Evolutionary conservation across 352 stramenopile genomes (phyloP), one percentile per base, ranked within the genome.

Genomic region (Elongisporangium undulatum): DNA sequence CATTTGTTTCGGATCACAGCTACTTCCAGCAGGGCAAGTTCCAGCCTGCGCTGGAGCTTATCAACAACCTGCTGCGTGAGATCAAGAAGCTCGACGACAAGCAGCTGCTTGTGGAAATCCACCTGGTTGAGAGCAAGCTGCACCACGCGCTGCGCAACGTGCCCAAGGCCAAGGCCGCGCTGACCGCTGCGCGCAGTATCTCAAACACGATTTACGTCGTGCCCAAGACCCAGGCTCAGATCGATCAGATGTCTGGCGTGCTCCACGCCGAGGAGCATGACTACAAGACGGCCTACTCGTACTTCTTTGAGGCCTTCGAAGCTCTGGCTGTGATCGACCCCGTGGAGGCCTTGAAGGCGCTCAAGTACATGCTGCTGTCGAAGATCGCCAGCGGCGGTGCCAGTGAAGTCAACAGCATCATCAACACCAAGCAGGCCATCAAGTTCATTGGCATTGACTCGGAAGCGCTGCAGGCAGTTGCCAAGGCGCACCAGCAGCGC

Each of bases 71-170:
- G 24, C 74, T 99, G 22, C 73, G 82, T 9, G 97, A 99, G 80
- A 94, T 99, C 58, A 99, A 99, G 76, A 99, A 99, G 74, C 82
- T 99, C 51, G 97, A 99, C 72, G 97, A 99, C 80, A 99, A 99
- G 80, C 94, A 98, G 69, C 72, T 99, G 57, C 83, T 99, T 23
- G 97, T 99, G 20, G 97, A 99, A 71, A 98, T 98, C 48, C 97
- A 99, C 79, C 75, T 99, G 23, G 88, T 98, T 22, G 97, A 99
- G 77, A 92, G 89, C 53, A 98, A 98, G 66, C 88, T 99, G 63
- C 96, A 99, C 72, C 97, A 99, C 72, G 96, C 94, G 16, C 77
- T 99, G 29, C 92, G 95, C 19, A 99, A 99, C 67, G 76, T 99
- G 19, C 95, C 97, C 48, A 99, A 99, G 80, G 83, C 90, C 56